A percentile compares a stretch with the other conserved stretches of the same genome.
phyloP scores from a whole-genome alignment of 208 protist genomes.

The Acanthamoeba sp. region DNA sequence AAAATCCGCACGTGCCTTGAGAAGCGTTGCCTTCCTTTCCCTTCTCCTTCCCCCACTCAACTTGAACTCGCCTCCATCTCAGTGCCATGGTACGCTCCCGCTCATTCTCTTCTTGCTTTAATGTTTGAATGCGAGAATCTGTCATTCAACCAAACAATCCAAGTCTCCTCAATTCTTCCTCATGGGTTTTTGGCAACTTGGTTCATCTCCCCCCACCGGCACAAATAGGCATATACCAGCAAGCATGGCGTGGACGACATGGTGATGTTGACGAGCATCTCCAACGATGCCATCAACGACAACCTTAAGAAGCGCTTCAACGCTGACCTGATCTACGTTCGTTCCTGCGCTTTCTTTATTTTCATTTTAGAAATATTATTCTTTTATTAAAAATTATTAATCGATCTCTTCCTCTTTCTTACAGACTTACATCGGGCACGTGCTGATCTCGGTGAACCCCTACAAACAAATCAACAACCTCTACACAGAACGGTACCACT shows the following conservation, averaged over 20 bases:
- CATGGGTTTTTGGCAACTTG: no score
- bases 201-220: no score
- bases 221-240: slow-evolving; percentile 19
- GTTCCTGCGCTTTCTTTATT: not conserved
- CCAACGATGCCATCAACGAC: slow-evolving; percentile 90
- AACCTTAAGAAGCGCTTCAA: slow-evolving; percentile 86
- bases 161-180: no score
- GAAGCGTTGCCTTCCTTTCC: no score
- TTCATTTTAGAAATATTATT: not conserved
- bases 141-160: no score
- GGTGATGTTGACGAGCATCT: slow-evolving; percentile 91
- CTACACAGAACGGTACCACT: not conserved
- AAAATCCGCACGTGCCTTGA: no score
- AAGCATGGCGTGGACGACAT: slow-evolving; percentile 91
- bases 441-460: slow-evolving; percentile 94
- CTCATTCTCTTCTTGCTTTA: no score
- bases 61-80: no score
- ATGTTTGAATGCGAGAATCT: no score
- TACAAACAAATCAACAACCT: slow-evolving; percentile 80
- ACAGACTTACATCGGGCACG: slow-evolving; percentile 93
- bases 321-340: slow-evolving; percentile 72
- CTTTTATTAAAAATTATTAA: not conserved
- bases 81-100: no score
- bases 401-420: not conserved
- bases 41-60: no score